Conservation (phyloP, 164 flowering plant genomes). For the Chimonanthus praecox region DNA sequence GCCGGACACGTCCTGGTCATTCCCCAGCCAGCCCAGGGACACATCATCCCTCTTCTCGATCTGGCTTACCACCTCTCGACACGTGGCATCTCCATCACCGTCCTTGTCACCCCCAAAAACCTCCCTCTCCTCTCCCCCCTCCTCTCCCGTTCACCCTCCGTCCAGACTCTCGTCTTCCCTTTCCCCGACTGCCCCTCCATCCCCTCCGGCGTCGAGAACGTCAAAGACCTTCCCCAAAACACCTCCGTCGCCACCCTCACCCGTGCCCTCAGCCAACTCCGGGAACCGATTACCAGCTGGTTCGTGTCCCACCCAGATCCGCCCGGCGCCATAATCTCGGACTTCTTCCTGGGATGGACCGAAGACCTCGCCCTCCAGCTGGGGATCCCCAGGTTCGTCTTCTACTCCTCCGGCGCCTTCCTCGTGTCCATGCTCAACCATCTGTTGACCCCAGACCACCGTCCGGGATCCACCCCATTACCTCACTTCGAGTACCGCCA, state of each 20-base stretch:
- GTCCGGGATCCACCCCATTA: constrained; percentile 3
- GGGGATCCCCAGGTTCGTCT: constrained; percentile 26
- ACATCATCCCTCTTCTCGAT: constrained; percentile 26
- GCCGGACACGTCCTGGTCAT: constrained; percentile 17
- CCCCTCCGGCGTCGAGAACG: constrained; percentile 13
- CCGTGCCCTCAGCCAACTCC: constrained; percentile 10
- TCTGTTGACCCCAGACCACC: constrained; percentile 20
- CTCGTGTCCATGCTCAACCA: not conserved
- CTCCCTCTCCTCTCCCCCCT: constrained; percentile 20
- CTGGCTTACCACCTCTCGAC: constrained; percentile 15
- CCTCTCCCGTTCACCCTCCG: constrained; percentile 21
- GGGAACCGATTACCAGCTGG: constrained; percentile 19
- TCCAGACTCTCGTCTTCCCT: constrained; percentile 26
- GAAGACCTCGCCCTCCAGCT: constrained; percentile 24
- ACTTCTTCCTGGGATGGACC: constrained; percentile 43
- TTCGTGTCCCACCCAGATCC: constrained; percentile 24
- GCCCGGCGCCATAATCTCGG: constrained; percentile 26
- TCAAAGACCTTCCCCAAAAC: constrained; percentile 7
- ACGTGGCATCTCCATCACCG: constrained; percentile 24
- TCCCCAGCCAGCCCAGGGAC: constrained; percentile 24
- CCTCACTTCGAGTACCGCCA: constrained; percentile 24
- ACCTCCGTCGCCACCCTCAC: not conserved
- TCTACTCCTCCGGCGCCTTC: constrained; percentile 38
- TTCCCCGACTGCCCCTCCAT: constrained; percentile 22
- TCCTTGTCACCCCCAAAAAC: constrained; percentile 27